Evolutionary conservation across 257 asterid genomes (phyloP).

Genomic region (Thymus mandschuricus): DNA sequence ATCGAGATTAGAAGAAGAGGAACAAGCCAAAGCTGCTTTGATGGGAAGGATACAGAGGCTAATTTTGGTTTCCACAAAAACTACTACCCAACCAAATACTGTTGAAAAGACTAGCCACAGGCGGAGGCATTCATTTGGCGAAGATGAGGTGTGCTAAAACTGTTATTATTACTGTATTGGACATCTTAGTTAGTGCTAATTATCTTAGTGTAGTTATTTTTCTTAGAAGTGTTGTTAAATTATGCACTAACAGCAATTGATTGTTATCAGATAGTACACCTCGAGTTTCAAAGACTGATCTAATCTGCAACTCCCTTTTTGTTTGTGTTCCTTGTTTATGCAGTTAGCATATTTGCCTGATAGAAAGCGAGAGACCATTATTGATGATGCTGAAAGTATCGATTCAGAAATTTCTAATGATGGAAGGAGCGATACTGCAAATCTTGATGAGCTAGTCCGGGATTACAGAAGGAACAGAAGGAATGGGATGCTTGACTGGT

Average conservation of each 20-base stretch:
- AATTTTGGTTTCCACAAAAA: too few species aligned
- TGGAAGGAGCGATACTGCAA: slow-evolving; percentile 55
- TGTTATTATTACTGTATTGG: slow-evolving; percentile 16
- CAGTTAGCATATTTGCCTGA: slow-evolving; percentile 91
- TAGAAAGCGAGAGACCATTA: slow-evolving; percentile 65
- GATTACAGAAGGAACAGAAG: slow-evolving; percentile 64
- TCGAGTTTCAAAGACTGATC: slow-evolving; percentile 17
- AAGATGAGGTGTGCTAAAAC: slow-evolving; percentile 65
- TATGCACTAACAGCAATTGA: background rate
- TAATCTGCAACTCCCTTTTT: background rate
- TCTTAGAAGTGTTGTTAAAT: too few species aligned
- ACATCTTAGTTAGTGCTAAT: background rate
- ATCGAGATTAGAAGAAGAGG: slow-evolving; percentile 12
- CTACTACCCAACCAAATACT: slow-evolving; percentile 38
- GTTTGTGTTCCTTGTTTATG: slow-evolving; percentile 40
- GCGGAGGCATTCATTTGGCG: slow-evolving; percentile 13
- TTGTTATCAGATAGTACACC: slow-evolving; percentile 5
- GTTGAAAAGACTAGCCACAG: too few species aligned
- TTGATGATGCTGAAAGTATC: slow-evolving; percentile 64
- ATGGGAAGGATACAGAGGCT: slow-evolving; percentile 91
- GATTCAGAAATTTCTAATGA: slow-evolving; percentile 57
- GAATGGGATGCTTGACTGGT: slow-evolving; percentile 88
- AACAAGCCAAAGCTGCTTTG: slow-evolving; percentile 85
- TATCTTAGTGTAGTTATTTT: too few species aligned
- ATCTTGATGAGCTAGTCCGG: slow-evolving; percentile 63